Base-by-base conservation (phyloP, 2,329 filamentous ascomycete genomes). In the Xylaria arbuscula region DNA sequence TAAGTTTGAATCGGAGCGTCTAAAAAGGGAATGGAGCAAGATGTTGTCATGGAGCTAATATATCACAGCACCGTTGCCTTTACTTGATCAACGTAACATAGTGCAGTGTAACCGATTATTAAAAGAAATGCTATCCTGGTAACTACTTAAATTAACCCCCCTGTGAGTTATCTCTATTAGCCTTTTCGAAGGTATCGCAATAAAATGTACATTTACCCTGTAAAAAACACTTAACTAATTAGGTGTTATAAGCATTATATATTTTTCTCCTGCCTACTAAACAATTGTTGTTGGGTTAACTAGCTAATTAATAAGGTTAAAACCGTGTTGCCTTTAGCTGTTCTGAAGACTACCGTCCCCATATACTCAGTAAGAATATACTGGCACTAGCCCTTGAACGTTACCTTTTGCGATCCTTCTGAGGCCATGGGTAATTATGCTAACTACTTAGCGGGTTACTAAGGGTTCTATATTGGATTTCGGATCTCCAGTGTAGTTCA, bases 21-120 rank as follows among this genome's bases (percentile, higher is more conserved):
- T 56, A 19, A 62, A 63, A 50, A 17, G n/a, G 54, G 58, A 40
- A 48, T 34, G 17, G 59, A 9, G 8, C 2, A 40, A 51, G 38
- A 59, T 69, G 63, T 66, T 69, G 67, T 60, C 63, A 69, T 69
- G 24, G 9, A 1, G 48, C 28, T 5, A 9, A 13, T 28, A n/a
- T 15, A 56, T 62, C 24, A 38, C 67, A 69, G 66, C 63, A 62
- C 56, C 32, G 1, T 11, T 9, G 2, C 28, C 28, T 28, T 28
- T 28, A 28, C 28, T 28, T 28, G 28, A 28, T 5, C 28, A 28
- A 28, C 28, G 28, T 28, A 28, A 28, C 28, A 28, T 28, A 28
- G 28, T 17, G 15, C 10, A 38, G 55, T 19, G 15, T 15, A 57
- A 28, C 11, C 32, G 64, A 53, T 62, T 58, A 67, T 55, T 58